phyloP scores from a whole-genome alignment of 2,329 filamentous ascomycete species.

The Xylariaceae sp. region DNA sequence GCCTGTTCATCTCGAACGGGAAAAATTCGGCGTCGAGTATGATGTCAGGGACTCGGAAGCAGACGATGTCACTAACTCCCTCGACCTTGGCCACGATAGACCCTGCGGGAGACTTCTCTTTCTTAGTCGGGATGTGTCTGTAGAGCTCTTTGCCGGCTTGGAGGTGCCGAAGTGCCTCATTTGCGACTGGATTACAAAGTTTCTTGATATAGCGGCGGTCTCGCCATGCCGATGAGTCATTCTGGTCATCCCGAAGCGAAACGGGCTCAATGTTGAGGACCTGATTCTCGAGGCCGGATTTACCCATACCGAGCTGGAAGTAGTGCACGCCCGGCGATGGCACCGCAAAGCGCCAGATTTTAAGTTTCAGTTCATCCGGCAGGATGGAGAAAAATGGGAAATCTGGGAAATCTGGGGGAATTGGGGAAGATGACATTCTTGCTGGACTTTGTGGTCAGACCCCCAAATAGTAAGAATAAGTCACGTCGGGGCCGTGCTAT shows the following conservation, averaged over 20 bases:
- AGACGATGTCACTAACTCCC: conserved; percentile 16
- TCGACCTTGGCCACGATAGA: background rate
- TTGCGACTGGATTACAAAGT: conserved; percentile 7
- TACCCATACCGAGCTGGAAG: conserved; percentile 15
- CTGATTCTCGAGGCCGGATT: background rate
- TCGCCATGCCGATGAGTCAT: conserved; percentile 27
- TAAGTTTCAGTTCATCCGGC: conserved; percentile 29
- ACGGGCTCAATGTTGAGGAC: background rate
- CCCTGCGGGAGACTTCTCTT: too few species aligned
- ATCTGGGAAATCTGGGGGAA: too few species aligned
- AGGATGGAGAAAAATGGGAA: too few species aligned
- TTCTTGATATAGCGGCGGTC: background rate
- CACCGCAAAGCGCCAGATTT: conserved; percentile 23
- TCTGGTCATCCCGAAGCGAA: background rate
- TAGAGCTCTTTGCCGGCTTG: background rate
- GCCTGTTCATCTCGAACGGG: background rate
- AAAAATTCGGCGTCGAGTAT: background rate
- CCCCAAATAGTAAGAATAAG: too few species aligned
- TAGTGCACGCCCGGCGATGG: conserved; percentile 21
- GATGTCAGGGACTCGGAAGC: background rate
- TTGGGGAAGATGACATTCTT: background rate
- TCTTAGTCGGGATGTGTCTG: too few species aligned
- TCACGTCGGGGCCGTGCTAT: background rate
- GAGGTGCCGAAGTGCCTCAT: background rate
- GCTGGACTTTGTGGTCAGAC: background rate